Evolutionary conservation across 2,329 filamentous ascomycete species (phyloP).

Genomic region (Macrophomina phaseolina): DNA sequence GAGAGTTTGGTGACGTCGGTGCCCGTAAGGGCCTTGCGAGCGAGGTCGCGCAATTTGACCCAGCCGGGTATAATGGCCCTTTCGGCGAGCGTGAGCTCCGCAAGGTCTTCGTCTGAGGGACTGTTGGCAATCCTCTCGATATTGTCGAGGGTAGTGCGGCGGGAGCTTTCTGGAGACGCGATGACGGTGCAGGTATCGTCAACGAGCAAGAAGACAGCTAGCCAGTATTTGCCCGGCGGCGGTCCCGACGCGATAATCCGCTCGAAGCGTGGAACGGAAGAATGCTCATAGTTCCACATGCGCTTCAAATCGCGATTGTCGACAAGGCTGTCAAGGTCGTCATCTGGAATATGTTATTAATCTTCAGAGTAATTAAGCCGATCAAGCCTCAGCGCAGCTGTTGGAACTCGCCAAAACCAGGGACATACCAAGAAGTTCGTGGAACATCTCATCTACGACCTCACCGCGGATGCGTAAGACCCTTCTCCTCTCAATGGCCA

Average conservation of each 20-base stretch:
- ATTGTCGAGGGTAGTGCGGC: slow-evolving; percentile 4
- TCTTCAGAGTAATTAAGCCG: too few relatives aligned
- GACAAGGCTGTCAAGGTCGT: slow-evolving; percentile 13
- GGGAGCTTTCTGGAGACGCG: slow-evolving; percentile 12
- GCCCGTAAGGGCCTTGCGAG: slow-evolving; percentile 15
- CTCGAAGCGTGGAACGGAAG: slow-evolving; percentile 9
- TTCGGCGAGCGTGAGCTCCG: slow-evolving; percentile 20
- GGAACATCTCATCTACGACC: slow-evolving; percentile 2
- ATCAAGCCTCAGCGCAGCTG: too few relatives aligned
- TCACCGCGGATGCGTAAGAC: slow-evolving; percentile 19
- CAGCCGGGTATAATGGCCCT: slow-evolving; percentile 22
- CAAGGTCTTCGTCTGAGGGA: slow-evolving; percentile 9
- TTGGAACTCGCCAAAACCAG: too few relatives aligned
- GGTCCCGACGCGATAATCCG: slow-evolving; percentile 3
- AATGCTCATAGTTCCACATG: slow-evolving; percentile 26
- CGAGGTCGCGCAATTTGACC: slow-evolving; percentile 23
- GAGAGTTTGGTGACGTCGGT: slow-evolving; percentile 2
- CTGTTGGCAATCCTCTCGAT: slow-evolving; percentile 20
- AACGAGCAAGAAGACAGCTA: slow-evolving; percentile 17
- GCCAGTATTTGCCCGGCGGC: slow-evolving; percentile 18
- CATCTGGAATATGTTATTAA: slow-evolving; percentile 3
- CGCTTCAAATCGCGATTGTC: slow-evolving; percentile 25
- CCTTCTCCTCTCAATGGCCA: slow-evolving; percentile 22
- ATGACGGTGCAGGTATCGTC: slow-evolving; percentile 25
- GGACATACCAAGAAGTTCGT: slow-evolving; percentile 13